Conservation (phyloP, 2,329 filamentous ascomycete genomes). For the Trichoderma sp. region DNA sequence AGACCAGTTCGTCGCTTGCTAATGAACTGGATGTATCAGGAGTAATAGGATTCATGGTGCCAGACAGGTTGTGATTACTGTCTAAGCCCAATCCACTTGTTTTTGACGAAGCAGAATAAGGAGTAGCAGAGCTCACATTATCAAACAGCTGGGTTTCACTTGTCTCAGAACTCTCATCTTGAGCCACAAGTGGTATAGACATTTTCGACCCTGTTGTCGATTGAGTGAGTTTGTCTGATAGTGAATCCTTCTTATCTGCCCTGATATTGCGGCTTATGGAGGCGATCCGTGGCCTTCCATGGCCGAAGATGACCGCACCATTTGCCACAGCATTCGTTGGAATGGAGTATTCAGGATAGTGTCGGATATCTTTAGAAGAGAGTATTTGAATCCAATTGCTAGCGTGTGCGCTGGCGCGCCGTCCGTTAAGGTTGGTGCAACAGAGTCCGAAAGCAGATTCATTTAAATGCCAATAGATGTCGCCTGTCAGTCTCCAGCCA, state of each 20-base stretch:
- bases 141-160: background rate
- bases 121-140: background rate
- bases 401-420: background rate
- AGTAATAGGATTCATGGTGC: background rate
- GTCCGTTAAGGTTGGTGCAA: background rate
- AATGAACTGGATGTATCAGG: background rate
- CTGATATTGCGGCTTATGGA: background rate
- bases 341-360: background rate
- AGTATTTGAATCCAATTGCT: background rate
- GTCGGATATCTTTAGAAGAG: background rate
- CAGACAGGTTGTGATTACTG: background rate
- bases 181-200: too few species aligned
- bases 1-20: background rate
- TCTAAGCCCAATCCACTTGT: background rate
- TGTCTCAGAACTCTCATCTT: background rate
- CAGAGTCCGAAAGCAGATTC: background rate
- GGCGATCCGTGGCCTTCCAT: background rate
- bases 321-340: background rate
- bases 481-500: background rate
- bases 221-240: background rate
- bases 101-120: background rate
- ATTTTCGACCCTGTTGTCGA: background rate
- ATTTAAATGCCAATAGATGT: background rate
- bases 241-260: background rate
- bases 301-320: background rate